A percentile compares a stretch with the other conserved stretches of the same genome.
Conservation (phyloP, 2,329 filamentous ascomycete genomes). For the Zymoseptoria pseudotritici region DNA sequence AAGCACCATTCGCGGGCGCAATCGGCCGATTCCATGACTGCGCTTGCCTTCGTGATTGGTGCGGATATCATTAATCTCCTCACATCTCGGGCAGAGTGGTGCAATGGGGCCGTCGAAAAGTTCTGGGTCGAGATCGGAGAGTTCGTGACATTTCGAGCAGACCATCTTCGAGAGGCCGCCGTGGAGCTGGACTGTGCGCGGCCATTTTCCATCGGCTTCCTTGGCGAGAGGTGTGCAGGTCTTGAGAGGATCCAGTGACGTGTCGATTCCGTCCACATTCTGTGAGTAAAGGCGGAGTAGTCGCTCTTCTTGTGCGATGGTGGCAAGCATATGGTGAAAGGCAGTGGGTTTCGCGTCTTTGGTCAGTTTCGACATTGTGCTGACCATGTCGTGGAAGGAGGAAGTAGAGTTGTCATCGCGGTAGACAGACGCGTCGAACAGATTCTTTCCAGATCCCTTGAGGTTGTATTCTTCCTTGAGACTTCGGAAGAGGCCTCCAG, state of each 20-base stretch:
- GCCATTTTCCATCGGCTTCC: slow-evolving; percentile 73
- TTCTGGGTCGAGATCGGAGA: slow-evolving; percentile 67
- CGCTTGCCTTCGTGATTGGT: slow-evolving; percentile 72
- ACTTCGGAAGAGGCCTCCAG: slow-evolving; percentile 79
- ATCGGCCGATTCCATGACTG: slow-evolving; percentile 83
- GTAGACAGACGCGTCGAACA: slow-evolving; percentile 97
- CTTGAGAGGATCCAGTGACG: slow-evolving; percentile 66
- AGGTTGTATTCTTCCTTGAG: slow-evolving; percentile 81
- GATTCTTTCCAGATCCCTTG: slow-evolving; percentile 85
- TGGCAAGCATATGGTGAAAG: slow-evolving; percentile 91
- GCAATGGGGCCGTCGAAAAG: slow-evolving; percentile 79
- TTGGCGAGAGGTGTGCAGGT: slow-evolving; percentile 74
- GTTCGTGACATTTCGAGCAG: slow-evolving; percentile 80
- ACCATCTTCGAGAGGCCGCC: slow-evolving; percentile 94
- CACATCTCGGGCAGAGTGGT: slow-evolving; percentile 70
- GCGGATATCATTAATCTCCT: slow-evolving; percentile 66
- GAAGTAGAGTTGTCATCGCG: slow-evolving; percentile 82
- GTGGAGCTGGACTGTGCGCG: slow-evolving; percentile 84
- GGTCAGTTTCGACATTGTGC: slow-evolving; percentile 73
- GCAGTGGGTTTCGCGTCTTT: slow-evolving; percentile 70
- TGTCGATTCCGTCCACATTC: slow-evolving; percentile 94
- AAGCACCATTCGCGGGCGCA: slow-evolving; percentile 87
- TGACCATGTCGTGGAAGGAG: slow-evolving; percentile 94
- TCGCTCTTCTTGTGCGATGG: slow-evolving; percentile 77
- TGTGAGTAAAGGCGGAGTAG: slow-evolving; percentile 89